These are phyloP conservation scores for Colletotrichum lupini DNA, from an alignment of 2,329 filamentous ascomycete genomes.

Conservation along the genomic window DNA sequence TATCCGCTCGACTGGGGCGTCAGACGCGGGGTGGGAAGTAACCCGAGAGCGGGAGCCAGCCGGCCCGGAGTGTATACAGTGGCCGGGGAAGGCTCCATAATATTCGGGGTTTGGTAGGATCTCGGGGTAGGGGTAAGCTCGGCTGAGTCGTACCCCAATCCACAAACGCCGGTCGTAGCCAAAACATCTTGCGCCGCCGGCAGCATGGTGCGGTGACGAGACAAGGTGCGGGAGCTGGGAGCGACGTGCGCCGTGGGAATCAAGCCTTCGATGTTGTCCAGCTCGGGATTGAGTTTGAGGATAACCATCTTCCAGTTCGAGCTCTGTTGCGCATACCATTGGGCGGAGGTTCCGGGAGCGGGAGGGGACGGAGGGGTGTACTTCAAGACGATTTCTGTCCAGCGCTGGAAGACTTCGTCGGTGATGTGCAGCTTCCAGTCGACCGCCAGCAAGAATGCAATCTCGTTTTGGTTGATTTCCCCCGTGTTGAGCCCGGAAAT, in stretches of 20 bases:
- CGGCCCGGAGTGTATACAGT: conserved; percentile 57
- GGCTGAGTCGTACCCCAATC: conserved; percentile 49
- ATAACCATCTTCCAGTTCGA: conserved; percentile 70
- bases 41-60: conserved; percentile 62
- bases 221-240: conserved; percentile 49
- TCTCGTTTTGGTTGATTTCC: conserved; percentile 98
- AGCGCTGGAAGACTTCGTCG: conserved; percentile 87
- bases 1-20: conserved; percentile 67
- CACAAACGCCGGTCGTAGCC: conserved; percentile 22
- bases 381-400: conserved; percentile 92
- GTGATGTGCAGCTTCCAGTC: conserved; percentile 96
- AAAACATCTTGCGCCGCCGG: conserved; percentile 53
- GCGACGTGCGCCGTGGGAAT: conserved; percentile 47
- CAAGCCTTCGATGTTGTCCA: conserved; percentile 69
- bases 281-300: conserved; percentile 64
- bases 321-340: conserved; percentile 57
- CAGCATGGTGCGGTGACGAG: conserved; percentile 55
- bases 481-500: conserved; percentile 94
- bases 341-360: conserved; percentile 60
- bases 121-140: conserved; percentile 56
- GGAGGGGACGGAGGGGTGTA: conserved; percentile 76
- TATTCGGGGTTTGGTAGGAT: conserved; percentile 51
- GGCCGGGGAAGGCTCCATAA: conserved; percentile 62
- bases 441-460: conserved; percentile 88
- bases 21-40: conserved; percentile 68